Evolutionary conservation across 345 rosid genomes (phyloP).

Genomic region (Durio zibethinus): DNA sequence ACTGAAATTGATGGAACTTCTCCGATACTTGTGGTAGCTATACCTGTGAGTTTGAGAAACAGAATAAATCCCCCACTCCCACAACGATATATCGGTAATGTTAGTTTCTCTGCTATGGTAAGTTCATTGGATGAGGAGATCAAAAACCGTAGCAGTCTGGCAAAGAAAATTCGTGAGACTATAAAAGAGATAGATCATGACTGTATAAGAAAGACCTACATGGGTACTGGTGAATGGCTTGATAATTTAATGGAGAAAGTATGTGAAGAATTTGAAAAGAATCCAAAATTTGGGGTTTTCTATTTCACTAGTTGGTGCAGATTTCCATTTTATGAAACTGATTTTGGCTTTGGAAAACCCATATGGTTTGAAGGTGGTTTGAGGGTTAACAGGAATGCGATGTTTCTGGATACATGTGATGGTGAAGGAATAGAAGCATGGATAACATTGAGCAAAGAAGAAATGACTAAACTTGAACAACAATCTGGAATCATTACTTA

Average conservation of each 20-base stretch:
- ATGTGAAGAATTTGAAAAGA: neutral
- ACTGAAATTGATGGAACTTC: neutral
- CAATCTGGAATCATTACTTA: neutral
- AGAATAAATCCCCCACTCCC: conserved; percentile 24
- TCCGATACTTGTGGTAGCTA: neutral
- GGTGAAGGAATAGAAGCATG: conserved; percentile 30
- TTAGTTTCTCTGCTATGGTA: neutral
- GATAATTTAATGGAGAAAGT: neutral
- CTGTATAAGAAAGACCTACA: conserved; percentile 18
- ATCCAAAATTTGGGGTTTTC: neutral
- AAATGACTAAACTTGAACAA: conserved; percentile 12
- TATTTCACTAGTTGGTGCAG: conserved; percentile 24
- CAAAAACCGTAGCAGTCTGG: neutral
- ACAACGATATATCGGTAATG: conserved; percentile 18
- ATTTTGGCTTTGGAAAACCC: conserved; percentile 35
- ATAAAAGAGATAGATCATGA: conserved; percentile 10
- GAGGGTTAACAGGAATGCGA: neutral
- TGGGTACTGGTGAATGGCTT: neutral
- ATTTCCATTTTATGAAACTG: conserved; percentile 24
- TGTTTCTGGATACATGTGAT: conserved; percentile 11
- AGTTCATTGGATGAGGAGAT: neutral
- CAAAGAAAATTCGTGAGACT: conserved; percentile 7
- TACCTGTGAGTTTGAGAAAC: conserved; percentile 15
- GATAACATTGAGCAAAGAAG: conserved; percentile 23
- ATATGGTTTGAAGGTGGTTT: conserved; percentile 14